Base-by-base conservation (phyloP, 805 yeast genomes). In the Ogataea thermomethanolica region DNA sequence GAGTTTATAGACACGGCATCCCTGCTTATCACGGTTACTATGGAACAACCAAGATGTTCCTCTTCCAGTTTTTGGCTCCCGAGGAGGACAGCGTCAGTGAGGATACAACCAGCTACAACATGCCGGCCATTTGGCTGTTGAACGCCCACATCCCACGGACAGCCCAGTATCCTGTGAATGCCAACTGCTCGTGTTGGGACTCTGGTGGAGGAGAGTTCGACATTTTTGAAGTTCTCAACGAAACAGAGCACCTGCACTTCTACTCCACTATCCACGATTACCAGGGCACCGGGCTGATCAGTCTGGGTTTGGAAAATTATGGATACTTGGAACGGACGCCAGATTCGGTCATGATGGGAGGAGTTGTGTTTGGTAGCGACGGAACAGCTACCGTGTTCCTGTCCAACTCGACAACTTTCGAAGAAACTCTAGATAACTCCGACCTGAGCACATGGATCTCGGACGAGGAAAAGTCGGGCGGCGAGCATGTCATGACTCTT, bases 181-280 rank as follows among this genome's bases (percentile, higher is more conserved):
- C 66, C 26, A 78, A 76, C 56, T 83, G 89, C 61, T 81, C 88
- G 6, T 79, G 88, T 54, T 83, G 90, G 90, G 67, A 74, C 32
- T 71, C 82, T 22, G 91, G 90, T 8, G 81, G 89, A 62, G 89
- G 90, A 58, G 89, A 83, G 61, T 81, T 78, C 51, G 91, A 83
- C 62, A 74, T 81, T 50, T 83, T 83, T 56, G 91, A 84, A 65
- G 79, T 78, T 29, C 73, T 80, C 78, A 83, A 83, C 62, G 62
- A 66, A 41, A 77, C 87, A 11, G 76, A 76, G 48, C 59, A 74
- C 20, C 61, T 60, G 36, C 70, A 79, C 42, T 69, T 84, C 50
- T 80, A 68, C 62, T 70, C 88, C 13, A 81, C 90, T 7, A 65
- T 84, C 58, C 93, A 84, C 58, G 86, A 81, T 55, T 84, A 73